Evolutionary conservation across 2,329 filamentous ascomycete species (phyloP).

Genomic region (Phaeosphaeria sp.): DNA sequence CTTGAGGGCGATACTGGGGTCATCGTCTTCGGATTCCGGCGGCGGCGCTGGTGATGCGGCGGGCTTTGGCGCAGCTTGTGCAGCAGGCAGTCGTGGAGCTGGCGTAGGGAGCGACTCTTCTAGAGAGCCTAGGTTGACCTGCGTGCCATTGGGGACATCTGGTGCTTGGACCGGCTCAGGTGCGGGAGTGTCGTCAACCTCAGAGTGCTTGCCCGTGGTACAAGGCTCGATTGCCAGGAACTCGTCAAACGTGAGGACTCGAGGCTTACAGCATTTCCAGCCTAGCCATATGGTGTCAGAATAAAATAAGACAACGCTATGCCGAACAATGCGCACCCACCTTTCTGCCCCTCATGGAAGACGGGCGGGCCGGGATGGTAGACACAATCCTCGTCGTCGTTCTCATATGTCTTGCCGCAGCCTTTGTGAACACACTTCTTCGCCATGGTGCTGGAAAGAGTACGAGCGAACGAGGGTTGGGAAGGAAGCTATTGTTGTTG

Average conservation of each 20-base stretch:
- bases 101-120: slow-evolving; percentile 40
- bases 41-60: slow-evolving; percentile 39
- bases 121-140: slow-evolving; percentile 40
- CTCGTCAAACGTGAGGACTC: slow-evolving; percentile 96
- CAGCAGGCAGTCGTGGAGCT: slow-evolving; percentile 40
- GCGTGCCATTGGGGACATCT: slow-evolving; percentile 50
- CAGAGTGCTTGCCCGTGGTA: slow-evolving; percentile 90
- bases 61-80: slow-evolving; percentile 34
- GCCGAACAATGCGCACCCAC: slow-evolving; percentile 54
- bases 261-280: slow-evolving; percentile 98
- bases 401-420: slow-evolving; percentile 86
- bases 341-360: slow-evolving; percentile 99
- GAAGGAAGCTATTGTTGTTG: slow-evolving; percentile 12
- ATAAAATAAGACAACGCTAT: slow-evolving; percentile 1
- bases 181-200: slow-evolving; percentile 74
- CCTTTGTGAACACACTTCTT: slow-evolving; percentile 96
- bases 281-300: slow-evolving; percentile 60
- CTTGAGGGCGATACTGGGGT: slow-evolving; percentile 74
- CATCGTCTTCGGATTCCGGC: slow-evolving; percentile 78
- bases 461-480: slow-evolving; percentile 7
- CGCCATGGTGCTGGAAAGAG: slow-evolving; percentile 58
- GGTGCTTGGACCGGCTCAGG: slow-evolving; percentile 56
- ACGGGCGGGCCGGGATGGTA: slow-evolving; percentile 91
- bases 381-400: slow-evolving; percentile 80
- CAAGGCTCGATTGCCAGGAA: slow-evolving; percentile 93